These are phyloP conservation scores for Chalciporus piperatoides DNA, from an alignment of 1,284 basidiomycete genomes.

Conservation along the genomic window DNA sequence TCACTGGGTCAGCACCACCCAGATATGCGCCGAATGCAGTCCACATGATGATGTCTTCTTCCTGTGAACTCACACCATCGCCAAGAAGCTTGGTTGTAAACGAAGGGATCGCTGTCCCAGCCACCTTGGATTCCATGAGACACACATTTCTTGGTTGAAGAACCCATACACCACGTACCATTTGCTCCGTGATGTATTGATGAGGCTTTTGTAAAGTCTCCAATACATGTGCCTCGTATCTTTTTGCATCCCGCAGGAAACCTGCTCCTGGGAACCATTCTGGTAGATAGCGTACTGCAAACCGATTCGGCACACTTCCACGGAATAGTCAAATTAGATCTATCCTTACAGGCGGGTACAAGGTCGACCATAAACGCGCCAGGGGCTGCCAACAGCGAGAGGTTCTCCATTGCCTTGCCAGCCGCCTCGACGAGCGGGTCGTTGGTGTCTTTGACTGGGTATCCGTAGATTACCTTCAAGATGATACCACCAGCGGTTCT, in stretches of 20 bases:
- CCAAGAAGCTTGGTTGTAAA: constrained; percentile 30
- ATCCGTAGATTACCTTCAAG: constrained; percentile 26
- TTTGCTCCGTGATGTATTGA: constrained; percentile 38
- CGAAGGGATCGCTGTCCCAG: constrained; percentile 37
- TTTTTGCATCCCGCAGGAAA: constrained; percentile 41
- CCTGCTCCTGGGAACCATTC: constrained; percentile 48
- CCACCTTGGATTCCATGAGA: constrained; percentile 30
- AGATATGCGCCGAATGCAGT: constrained; percentile 9
- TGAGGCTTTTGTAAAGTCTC: constrained; percentile 38
- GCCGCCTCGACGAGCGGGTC: constrained; percentile 31
- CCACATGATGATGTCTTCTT: constrained; percentile 28
- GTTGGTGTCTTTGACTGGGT: constrained; percentile 19
- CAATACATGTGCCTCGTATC: constrained; percentile 32
- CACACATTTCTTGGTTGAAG: background rate
- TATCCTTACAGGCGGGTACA: constrained; percentile 26
- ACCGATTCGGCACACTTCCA: background rate
- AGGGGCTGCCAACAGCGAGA: constrained; percentile 15
- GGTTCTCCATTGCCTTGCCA: constrained; percentile 15
- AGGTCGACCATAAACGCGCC: constrained; percentile 32
- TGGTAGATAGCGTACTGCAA: constrained; percentile 40
- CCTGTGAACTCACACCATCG: constrained; percentile 17
- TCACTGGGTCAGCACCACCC: constrained; percentile 27
- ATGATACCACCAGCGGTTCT: constrained; percentile 19
- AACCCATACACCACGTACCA: constrained; percentile 30
- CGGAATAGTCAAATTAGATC: background rate